Conservation (phyloP, 2,329 filamentous ascomycete species). For the Chrysoporthe austroafricana region DNA sequence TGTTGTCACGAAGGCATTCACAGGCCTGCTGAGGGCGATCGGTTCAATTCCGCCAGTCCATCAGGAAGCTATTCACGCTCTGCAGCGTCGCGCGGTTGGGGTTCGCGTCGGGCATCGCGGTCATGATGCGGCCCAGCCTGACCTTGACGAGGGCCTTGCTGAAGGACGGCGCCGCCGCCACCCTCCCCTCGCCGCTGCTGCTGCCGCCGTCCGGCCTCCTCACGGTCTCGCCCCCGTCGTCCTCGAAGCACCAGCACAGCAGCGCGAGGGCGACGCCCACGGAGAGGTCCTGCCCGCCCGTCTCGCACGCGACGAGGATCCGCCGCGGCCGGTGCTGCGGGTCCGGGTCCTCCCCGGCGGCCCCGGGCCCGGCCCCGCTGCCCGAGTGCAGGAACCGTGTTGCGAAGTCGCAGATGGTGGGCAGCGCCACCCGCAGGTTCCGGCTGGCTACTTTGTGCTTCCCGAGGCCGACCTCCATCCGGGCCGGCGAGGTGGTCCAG, state of each 20-base stretch:
- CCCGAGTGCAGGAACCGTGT: constrained; percentile 40
- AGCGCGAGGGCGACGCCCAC: constrained; percentile 78
- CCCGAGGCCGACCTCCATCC: constrained; percentile 66
- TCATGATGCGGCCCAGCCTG: constrained; percentile 81
- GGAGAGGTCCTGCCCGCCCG: constrained; percentile 74
- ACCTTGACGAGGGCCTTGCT: constrained; percentile 79
- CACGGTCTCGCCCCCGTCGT: constrained; percentile 59
- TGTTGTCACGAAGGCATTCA: no score
- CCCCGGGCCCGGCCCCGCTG: background rate
- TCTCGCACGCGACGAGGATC: constrained; percentile 71
- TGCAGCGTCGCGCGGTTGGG: constrained; percentile 85
- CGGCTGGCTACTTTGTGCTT: constrained; percentile 79
- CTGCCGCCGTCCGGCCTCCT: constrained; percentile 23
- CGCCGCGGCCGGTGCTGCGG: background rate
- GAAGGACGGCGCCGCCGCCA: constrained; percentile 41
- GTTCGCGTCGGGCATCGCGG: constrained; percentile 76
- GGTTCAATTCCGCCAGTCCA: constrained; percentile 53
- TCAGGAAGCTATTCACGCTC: constrained; percentile 88
- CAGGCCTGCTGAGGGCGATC: background rate
- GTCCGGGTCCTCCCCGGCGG: background rate
- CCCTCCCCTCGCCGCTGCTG: constrained; percentile 26
- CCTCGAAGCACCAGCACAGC: constrained; percentile 69
- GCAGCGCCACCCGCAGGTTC: constrained; percentile 75
- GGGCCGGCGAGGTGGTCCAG: constrained; percentile 42
- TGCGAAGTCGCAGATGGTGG: constrained; percentile 63